Evolutionary conservation across 2,329 filamentous ascomycete species (phyloP), one percentile per base, ranked within the genome.

Genomic region (Fusarium stilboides): DNA sequence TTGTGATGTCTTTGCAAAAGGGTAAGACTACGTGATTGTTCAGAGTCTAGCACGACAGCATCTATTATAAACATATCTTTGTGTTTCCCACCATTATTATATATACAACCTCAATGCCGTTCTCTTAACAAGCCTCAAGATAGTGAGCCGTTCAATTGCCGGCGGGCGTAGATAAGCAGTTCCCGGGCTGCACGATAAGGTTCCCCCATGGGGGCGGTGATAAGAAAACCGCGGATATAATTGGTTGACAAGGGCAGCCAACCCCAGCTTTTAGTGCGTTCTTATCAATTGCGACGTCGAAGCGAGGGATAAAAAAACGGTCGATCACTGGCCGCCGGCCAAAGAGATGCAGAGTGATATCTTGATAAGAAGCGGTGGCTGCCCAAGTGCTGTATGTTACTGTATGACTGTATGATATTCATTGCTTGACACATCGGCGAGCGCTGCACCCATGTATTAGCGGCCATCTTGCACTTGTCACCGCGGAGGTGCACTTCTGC

Each of bases 131-230:
- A 28, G 44, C 39, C 24, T 39, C 8, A 22, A 51, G 60, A 65
- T 65, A 65, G 39, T 34, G 20, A 43, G 31, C 14, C 33, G 14
- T 47, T 10, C 4, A 13, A 64, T 8, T 64, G 59, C 53, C 60
- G 53, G 45, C 62, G 61, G 61, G 62, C 61, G 20, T n/a, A 65
- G 62, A 65, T 65, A 65, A 54, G 62, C 61, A 34, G 20, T 22
- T 51, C 20, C 22, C 31, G 9, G 33, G 22, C 19, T 17, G 19
- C 24, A 39, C 50, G 58, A 63, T 63, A 57, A 50, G 10, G 20
- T 26, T 40, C 49, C 49, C 43, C 60, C 60, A 62, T 34, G 44
- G 57, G 49, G 39, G 45, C 5, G 37, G 6, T 37, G 62, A 65
- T 65, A 65, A 65, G 45, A 46, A 43, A 13, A 26, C 3, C 31